Conservation (phyloP, 140 eudicot species). For the Oenanthe javanica region DNA sequence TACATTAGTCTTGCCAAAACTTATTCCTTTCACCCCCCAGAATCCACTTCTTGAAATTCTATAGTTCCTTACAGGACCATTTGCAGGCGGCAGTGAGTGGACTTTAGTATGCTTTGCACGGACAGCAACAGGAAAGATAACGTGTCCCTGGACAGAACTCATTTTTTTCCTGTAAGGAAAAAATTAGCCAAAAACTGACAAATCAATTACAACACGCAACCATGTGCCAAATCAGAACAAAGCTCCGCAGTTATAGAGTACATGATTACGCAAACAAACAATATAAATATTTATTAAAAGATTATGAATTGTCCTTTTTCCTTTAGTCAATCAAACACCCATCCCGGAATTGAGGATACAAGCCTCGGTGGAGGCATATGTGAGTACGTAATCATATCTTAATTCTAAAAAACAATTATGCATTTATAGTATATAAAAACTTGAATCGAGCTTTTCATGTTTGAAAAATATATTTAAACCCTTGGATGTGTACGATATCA, state of each 20-base stretch:
- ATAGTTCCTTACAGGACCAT: not conserved
- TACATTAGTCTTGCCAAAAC: not conserved
- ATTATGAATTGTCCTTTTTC: not conserved
- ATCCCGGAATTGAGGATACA: not conserved
- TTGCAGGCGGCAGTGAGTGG: not conserved
- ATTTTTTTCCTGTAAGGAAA: constrained; percentile 22
- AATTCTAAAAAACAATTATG: not conserved
- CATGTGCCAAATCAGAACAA: constrained; percentile 14
- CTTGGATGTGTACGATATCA: not conserved
- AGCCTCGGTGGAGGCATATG: not conserved
- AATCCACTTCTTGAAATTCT: not conserved
- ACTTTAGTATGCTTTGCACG: not conserved
- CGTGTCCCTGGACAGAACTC: constrained; percentile 71
- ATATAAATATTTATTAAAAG: not conserved
- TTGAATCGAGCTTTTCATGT: not conserved
- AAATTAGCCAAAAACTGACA: not conserved
- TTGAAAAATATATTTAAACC: not conserved
- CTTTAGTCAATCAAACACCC: not conserved
- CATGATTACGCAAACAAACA: not conserved
- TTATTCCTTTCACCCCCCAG: constrained; percentile 1
- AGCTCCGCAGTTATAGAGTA: not conserved
- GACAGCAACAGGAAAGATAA: constrained; percentile 54
- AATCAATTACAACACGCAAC: constrained; percentile 4
- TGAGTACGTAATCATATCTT: not conserved
- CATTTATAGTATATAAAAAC: not conserved